phyloP scores from a whole-genome alignment of 2,329 filamentous ascomycete species.

The Zalaria sp. region DNA sequence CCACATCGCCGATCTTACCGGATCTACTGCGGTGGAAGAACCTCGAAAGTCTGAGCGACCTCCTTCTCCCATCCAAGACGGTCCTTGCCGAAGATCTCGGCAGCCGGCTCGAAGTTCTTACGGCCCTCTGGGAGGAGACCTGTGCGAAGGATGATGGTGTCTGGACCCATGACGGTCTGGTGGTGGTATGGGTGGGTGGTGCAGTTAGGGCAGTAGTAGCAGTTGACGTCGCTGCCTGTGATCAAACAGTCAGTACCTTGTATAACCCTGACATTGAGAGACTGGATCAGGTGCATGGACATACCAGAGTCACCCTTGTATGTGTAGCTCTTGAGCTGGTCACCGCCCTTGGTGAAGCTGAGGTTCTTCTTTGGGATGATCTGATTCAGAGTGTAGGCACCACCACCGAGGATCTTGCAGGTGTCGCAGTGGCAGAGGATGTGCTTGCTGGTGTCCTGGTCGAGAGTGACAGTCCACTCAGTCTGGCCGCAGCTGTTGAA shows the following conservation, averaged over 20 bases:
- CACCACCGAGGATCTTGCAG: conserved; percentile 39
- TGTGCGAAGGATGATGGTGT: conserved; percentile 39
- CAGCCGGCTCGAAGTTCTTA: conserved; percentile 33
- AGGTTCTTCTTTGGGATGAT: conserved; percentile 36
- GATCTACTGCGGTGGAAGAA: conserved; percentile 17
- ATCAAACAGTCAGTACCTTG: not conserved
- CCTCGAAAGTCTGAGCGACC: conserved; percentile 33
- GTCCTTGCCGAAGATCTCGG: conserved; percentile 42
- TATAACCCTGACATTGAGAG: not conserved
- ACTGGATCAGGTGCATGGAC: conserved; percentile 1
- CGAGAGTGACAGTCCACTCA: conserved; percentile 37
- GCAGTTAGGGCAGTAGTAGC: conserved; percentile 45
- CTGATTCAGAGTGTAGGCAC: conserved; percentile 39
- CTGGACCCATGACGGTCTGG: conserved; percentile 35
- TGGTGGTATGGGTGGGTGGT: conserved; percentile 42
- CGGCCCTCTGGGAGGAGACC: conserved; percentile 30
- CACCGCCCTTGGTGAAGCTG: conserved; percentile 36
- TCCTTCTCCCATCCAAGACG: conserved; percentile 32
- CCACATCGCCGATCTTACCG: too few species aligned
- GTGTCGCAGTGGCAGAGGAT: conserved; percentile 42
- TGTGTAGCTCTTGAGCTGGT: conserved; percentile 34
- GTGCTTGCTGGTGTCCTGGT: conserved; percentile 29
- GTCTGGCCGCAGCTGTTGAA: conserved; percentile 31
- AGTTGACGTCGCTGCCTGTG: conserved; percentile 38
- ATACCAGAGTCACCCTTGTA: conserved; percentile 42